Conservation (phyloP, 169 alveolate genomes). For the Cryptosporidium ubiquitum region DNA sequence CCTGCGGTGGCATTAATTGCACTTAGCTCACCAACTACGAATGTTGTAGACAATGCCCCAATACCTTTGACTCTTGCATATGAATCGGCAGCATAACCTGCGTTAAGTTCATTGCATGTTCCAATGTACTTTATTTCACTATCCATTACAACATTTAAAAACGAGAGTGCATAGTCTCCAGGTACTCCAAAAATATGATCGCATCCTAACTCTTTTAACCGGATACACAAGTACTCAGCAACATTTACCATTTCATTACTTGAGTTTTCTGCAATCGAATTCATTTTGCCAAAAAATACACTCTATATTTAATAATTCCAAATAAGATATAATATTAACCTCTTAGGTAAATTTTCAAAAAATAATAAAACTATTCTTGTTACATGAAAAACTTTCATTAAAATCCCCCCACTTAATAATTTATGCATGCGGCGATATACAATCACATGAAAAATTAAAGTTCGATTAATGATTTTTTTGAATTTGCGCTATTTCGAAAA, state of each 20-base stretch:
- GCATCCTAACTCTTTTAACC: slow-evolving; percentile 76
- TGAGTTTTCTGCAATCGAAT: not conserved
- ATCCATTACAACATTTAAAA: slow-evolving; percentile 70
- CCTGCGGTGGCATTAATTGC: slow-evolving; percentile 80
- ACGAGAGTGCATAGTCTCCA: slow-evolving; percentile 79
- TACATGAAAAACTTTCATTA: not conserved
- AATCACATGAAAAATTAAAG: not conserved
- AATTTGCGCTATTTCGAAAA: not conserved
- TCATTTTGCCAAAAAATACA: not conserved
- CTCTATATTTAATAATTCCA: not conserved
- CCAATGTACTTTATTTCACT: slow-evolving; percentile 67
- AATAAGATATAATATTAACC: not conserved
- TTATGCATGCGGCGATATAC: not conserved
- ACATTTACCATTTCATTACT: slow-evolving; percentile 35
- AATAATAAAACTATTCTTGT: not conserved
- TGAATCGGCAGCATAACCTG: slow-evolving; percentile 81
- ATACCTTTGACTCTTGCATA: slow-evolving; percentile 79
- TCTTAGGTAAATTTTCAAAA: not conserved
- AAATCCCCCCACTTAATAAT: not conserved
- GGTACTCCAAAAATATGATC: slow-evolving; percentile 80
- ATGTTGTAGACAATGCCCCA: slow-evolving; percentile 78
- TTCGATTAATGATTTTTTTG: not conserved
- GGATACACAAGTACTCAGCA: slow-evolving; percentile 69
- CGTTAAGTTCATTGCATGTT: slow-evolving; percentile 79
- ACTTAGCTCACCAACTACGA: slow-evolving; percentile 79